Conservation (phyloP, 1,284 basidiomycete species). For the Ganoderma resinaceum region DNA sequence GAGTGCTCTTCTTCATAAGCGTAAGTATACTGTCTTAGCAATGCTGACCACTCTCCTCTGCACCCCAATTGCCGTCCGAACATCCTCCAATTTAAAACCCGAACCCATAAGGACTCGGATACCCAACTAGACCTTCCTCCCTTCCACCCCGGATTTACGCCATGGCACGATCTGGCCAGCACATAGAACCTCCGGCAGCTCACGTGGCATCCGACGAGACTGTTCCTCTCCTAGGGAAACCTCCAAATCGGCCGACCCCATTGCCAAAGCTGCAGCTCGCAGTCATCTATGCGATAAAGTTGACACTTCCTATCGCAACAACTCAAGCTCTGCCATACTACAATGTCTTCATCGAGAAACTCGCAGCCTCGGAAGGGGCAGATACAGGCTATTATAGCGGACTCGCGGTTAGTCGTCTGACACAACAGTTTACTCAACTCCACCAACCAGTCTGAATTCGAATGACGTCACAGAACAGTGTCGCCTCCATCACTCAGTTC, state of each 20-base stretch:
- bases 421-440: too few relatives aligned
- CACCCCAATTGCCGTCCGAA: neutral
- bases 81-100: neutral
- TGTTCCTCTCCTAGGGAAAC: conserved; percentile 10
- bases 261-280: conserved; percentile 41
- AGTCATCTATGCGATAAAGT: conserved; percentile 40
- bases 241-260: conserved; percentile 27
- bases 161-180: neutral
- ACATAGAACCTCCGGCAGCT: neutral
- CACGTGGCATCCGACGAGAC: neutral
- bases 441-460: neutral
- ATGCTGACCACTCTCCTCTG: conserved; percentile 20
- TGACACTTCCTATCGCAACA: conserved; percentile 38
- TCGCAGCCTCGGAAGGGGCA: conserved; percentile 39
- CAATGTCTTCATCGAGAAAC: conserved; percentile 44
- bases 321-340: conserved; percentile 45
- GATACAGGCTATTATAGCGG: conserved; percentile 45
- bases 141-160: neutral
- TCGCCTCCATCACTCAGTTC: conserved; percentile 40
- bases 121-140: conserved; percentile 1
- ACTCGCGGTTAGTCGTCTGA: conserved; percentile 34
- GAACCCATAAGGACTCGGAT: neutral
- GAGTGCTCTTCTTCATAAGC: neutral
- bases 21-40: neutral
- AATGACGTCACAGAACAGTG: conserved; percentile 33